Base-by-base conservation (phyloP, 2,329 filamentous ascomycete species). In the Fusarium sp. region DNA sequence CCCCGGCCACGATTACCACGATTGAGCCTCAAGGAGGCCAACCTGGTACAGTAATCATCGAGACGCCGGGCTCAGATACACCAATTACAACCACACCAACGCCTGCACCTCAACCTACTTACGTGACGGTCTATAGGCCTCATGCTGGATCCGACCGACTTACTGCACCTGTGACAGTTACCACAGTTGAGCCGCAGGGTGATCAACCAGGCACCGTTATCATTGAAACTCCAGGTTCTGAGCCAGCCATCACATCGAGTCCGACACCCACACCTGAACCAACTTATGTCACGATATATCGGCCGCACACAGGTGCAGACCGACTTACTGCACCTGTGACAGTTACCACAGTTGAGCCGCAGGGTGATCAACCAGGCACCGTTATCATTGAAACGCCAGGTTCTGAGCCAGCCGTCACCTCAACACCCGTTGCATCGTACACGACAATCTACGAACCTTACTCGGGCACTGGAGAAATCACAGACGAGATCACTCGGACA, bases 391-490 rank as follows among this genome's bases (percentile, higher is more conserved):
- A 65, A 22, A 65, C 62, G 3, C 59, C 62, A 11, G 49, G 49
- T 2, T 57, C 49, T 13, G 15, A 39, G 6, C 37, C 40, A 3
- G 39, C 62, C 3, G 22, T 59, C 2, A 65, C 54, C 2, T 48
- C 55, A 13, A 25, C 17, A 7, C 25, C 49, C 32, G 19, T 30
- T 46, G n/a, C 43, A 8, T 45, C 43, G 17, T 68, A 68, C n/a
- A 60, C 50, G 2, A 68, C 65, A 3, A 51, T 68, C 3, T 68
- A 65, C 20, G 61, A 68, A 15, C 50, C 65, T 10, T 33, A 68
- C 8, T 52, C 59, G 11, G 61, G 61, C 8, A 64, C 52, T 4
- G 57, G 47, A 4, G 43, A 53, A 9, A 64, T 59, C 3, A 67
- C 63, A 6, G 52, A 30, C 4, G 58, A 56, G 30, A 48, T 54